Percentiles rank a stretch among this genome's conserved stretches.
phyloP scores from a whole-genome alignment of 495 filamentous ascomycete genomes.

The Neurospora pannonica region DNA sequence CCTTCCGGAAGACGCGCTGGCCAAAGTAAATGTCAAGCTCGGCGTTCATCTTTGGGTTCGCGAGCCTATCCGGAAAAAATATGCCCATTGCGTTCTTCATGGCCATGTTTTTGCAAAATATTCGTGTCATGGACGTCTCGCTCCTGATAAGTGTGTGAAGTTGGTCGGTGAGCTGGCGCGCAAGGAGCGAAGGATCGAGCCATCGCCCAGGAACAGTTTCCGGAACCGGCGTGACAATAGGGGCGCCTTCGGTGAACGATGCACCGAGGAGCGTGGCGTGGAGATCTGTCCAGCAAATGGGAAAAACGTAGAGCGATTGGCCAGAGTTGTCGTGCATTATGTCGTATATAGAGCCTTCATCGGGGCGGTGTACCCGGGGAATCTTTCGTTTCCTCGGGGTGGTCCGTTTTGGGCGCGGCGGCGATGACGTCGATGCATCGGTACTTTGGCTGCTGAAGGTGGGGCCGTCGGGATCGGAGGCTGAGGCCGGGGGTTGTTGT shows the following conservation, averaged over 20 bases:
- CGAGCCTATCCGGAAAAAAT: constrained; percentile 26
- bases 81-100: constrained; percentile 25
- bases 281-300: constrained; percentile 38
- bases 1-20: constrained; percentile 15
- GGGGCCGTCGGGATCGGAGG: neutral
- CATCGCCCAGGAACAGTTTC: constrained; percentile 5
- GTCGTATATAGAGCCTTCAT: constrained; percentile 37
- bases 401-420: neutral
- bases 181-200: constrained; percentile 18
- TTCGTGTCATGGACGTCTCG: neutral
- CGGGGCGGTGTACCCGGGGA: constrained; percentile 11
- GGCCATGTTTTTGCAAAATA: constrained; percentile 17
- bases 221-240: constrained; percentile 24
- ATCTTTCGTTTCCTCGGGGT: neutral
- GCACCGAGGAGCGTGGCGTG: constrained; percentile 31
- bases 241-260: constrained; percentile 24
- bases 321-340: constrained; percentile 36
- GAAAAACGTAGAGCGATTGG: constrained; percentile 28
- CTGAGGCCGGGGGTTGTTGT: neutral
- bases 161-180: constrained; percentile 17
- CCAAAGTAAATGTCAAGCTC: constrained; percentile 33
- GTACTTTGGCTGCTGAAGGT: neutral
- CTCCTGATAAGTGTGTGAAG: constrained; percentile 24
- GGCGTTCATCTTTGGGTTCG: constrained; percentile 10
- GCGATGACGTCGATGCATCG: neutral